Evolutionary conservation across 345 rosid genomes (phyloP).

Genomic region (Mangifera indica): DNA sequence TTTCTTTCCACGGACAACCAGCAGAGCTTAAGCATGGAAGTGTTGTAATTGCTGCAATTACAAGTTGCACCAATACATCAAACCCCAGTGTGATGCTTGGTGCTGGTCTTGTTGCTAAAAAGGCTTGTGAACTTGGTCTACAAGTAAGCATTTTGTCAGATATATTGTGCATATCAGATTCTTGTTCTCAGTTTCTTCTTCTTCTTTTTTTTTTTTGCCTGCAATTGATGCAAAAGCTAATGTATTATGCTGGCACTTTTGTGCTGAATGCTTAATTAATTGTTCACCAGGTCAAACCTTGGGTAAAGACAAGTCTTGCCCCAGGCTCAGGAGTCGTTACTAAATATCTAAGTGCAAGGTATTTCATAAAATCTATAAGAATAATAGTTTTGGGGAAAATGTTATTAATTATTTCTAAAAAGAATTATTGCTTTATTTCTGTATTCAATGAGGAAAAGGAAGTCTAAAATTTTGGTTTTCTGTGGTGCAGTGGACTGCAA

Average conservation of each 20-base stretch:
- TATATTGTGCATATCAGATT: background rate
- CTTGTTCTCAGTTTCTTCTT: background rate
- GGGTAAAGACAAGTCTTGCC: constrained; percentile 99
- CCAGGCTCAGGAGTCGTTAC: constrained; percentile 99
- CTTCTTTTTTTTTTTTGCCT: background rate
- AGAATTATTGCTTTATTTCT: background rate
- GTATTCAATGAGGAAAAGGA: background rate
- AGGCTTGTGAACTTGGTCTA: constrained; percentile 91
- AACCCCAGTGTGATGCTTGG: constrained; percentile 99
- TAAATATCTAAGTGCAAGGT: constrained; percentile 84
- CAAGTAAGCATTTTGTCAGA: constrained; percentile 43
- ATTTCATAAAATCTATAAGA: constrained; percentile 5
- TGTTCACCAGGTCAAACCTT: constrained; percentile 79
- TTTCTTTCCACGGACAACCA: constrained; percentile 79
- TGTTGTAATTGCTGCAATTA: constrained; percentile 98
- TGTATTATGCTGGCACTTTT: background rate
- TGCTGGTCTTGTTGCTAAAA: constrained; percentile 97
- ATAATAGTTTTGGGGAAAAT: background rate
- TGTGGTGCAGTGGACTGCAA: constrained; percentile 79
- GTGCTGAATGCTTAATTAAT: constrained; percentile 16
- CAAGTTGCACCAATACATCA: constrained; percentile 98
- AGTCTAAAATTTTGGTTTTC: constrained; percentile 4
- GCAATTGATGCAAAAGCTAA: background rate
- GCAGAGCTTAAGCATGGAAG: constrained; percentile 97
- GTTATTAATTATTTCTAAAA: background rate